Evolutionary conservation across 1,284 basidiomycete species (phyloP).

Genomic region (Phellopilus nigrolimitatus): DNA sequence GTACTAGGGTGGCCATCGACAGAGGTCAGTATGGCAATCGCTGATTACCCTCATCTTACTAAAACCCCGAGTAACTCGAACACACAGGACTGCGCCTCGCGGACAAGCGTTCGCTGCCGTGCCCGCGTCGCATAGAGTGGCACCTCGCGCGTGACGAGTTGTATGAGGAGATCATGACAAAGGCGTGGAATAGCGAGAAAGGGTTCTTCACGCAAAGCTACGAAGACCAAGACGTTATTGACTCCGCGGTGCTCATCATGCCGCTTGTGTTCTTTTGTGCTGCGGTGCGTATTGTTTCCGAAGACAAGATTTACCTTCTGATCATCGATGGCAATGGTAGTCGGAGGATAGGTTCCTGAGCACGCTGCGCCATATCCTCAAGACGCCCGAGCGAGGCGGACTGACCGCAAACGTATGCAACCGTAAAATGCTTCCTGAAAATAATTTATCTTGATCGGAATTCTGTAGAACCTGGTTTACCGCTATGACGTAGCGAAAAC

Average conservation of each 20-base stretch:
- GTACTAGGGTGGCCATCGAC: constrained; percentile 82
- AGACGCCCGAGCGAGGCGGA: constrained; percentile 81
- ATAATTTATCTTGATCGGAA: no score
- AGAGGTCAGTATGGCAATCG: constrained; percentile 43
- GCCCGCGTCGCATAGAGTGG: constrained; percentile 71
- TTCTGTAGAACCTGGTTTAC: constrained; percentile 65
- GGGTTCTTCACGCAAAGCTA: constrained; percentile 76
- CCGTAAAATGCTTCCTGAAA: no score
- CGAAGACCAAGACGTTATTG: constrained; percentile 64
- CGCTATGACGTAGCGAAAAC: constrained; percentile 78
- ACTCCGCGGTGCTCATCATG: constrained; percentile 79
- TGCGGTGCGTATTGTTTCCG: constrained; percentile 57
- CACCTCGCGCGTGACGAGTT: constrained; percentile 67
- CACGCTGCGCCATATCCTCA: constrained; percentile 77
- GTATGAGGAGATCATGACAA: constrained; percentile 83
- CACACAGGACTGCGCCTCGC: constrained; percentile 79
- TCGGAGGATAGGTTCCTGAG: constrained; percentile 83
- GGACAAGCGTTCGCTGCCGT: constrained; percentile 82
- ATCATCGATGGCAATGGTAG: constrained; percentile 32
- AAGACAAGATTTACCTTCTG: no score
- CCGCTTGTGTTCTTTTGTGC: constrained; percentile 85
- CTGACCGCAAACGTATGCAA: constrained; percentile 74
- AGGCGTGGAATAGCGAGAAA: constrained; percentile 68
- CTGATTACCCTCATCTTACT: constrained; percentile 2
- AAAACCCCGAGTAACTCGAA: neutral